Evolutionary conservation across 306 rosid genomes (phyloP).

Genomic region (Coriaria nepalensis): DNA sequence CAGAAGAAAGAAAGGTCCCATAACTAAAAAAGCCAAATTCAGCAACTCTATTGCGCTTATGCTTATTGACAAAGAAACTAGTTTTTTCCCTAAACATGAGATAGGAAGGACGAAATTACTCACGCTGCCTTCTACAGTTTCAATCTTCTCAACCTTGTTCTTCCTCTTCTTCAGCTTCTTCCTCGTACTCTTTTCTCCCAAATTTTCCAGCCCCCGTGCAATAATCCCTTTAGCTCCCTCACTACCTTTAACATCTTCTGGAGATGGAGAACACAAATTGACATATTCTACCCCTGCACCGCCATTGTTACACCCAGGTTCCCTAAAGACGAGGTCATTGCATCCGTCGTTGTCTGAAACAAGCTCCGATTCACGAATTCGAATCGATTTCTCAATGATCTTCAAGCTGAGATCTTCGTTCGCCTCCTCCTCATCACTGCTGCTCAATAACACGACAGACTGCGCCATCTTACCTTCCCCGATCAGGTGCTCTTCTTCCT

Average conservation of each 20-base stretch:
- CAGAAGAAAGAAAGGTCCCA: not conserved
- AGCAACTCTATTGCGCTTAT: not conserved
- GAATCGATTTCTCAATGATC: conserved; percentile 44
- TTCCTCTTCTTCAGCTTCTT: conserved; percentile 18
- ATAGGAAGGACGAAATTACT: conserved; percentile 14
- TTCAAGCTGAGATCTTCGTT: conserved; percentile 65
- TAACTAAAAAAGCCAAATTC: not conserved
- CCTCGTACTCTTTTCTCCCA: conserved; percentile 6
- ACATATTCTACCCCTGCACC: too few relatives aligned
- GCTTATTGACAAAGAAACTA: not conserved
- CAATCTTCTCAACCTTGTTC: conserved; percentile 17
- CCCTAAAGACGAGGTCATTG: not conserved
- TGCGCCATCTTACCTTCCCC: conserved; percentile 1
- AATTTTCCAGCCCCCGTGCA: not conserved
- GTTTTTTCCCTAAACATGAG: not conserved
- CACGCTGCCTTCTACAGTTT: conserved; percentile 27
- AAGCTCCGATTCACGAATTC: conserved; percentile 31
- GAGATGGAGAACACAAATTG: conserved; percentile 1
- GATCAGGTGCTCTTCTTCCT: conserved; percentile 11
- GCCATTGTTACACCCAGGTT: not conserved
- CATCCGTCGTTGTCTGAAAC: conserved; percentile 4
- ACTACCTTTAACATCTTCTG: conserved; percentile 3
- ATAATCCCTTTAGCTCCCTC: not conserved
- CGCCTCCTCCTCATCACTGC: conserved; percentile 55
- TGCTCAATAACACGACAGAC: not conserved